Percentiles rank a stretch among this genome's conserved stretches.
These are phyloP conservation scores for Escovopsis weberi DNA, from an alignment of 2,329 filamentous ascomycete genomes.

Conservation along the genomic window DNA sequence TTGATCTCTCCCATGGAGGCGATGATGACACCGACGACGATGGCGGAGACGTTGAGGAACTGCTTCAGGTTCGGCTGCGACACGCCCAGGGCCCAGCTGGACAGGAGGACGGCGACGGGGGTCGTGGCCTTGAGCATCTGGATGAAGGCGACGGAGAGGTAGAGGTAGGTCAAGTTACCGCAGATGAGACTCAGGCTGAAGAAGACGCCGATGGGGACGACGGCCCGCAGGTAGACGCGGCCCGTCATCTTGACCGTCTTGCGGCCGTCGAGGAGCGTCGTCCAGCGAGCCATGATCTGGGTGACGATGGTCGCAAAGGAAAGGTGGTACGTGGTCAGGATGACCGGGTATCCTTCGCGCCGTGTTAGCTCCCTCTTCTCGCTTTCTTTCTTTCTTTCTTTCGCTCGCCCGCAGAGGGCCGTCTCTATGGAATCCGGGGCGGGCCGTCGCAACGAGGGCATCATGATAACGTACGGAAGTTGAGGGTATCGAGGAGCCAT, in stretches of 20 bases:
- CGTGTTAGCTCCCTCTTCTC: constrained; percentile 7
- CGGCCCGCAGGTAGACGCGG: constrained; percentile 80
- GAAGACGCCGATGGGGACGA: constrained; percentile 88
- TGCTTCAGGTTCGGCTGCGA: constrained; percentile 73
- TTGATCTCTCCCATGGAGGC: constrained; percentile 92
- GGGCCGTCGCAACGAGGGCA: background rate
- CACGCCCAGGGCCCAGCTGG: constrained; percentile 77
- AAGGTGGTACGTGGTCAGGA: constrained; percentile 93
- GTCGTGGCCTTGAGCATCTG: constrained; percentile 99
- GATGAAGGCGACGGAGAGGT: constrained; percentile 91
- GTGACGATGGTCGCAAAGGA: constrained; percentile 88
- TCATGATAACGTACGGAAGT: constrained; percentile 43
- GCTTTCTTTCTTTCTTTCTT: too few relatives aligned
- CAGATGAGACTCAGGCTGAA: constrained; percentile 95
- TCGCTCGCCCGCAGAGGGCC: too few relatives aligned
- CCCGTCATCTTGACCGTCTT: constrained; percentile 97
- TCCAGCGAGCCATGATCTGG: constrained; percentile 82
- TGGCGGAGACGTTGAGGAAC: constrained; percentile 84
- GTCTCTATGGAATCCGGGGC: too few relatives aligned
- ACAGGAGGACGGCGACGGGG: constrained; percentile 80
- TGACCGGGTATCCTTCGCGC: constrained; percentile 49
- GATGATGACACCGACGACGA: constrained; percentile 87
- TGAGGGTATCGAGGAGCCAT: constrained; percentile 77
- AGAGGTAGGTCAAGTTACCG: constrained; percentile 89
- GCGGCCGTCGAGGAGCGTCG: constrained; percentile 76